Evolutionary conservation across 257 asterid species (phyloP).

Genomic region (Prunella vulgaris): DNA sequence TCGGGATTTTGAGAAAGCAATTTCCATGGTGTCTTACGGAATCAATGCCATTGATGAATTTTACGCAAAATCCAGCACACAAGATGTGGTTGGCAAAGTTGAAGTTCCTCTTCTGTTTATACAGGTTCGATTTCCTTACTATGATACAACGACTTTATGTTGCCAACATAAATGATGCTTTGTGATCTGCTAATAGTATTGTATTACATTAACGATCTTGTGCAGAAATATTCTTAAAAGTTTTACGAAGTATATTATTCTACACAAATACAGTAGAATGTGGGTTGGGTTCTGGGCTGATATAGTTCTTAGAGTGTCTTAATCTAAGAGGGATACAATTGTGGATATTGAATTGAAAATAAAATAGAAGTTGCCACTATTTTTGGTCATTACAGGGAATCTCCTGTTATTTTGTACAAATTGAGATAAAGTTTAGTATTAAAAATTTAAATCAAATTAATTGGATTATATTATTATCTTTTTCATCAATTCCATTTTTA

Average conservation of each 20-base stretch:
- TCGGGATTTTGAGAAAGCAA: slow-evolving; percentile 77
- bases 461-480: neutral
- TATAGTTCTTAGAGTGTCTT: neutral
- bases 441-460: neutral
- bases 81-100: slow-evolving; percentile 67
- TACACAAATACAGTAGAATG: neutral
- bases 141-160: neutral
- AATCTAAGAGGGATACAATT: neutral
- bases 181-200: neutral
- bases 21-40: slow-evolving; percentile 86
- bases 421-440: neutral
- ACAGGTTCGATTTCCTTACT: slow-evolving; percentile 53
- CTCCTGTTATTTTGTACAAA: neutral
- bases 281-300: neutral
- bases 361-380: neutral
- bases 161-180: neutral
- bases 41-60: slow-evolving; percentile 62
- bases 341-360: neutral
- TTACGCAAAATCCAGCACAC: slow-evolving; percentile 79
- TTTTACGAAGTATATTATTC: neutral
- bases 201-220: neutral
- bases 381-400: neutral
- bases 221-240: neutral
- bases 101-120: slow-evolving; percentile 88
- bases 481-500: neutral